phyloP scores from a whole-genome alignment of 768 basidiomycete species.

The Dentipellis fragilis region DNA sequence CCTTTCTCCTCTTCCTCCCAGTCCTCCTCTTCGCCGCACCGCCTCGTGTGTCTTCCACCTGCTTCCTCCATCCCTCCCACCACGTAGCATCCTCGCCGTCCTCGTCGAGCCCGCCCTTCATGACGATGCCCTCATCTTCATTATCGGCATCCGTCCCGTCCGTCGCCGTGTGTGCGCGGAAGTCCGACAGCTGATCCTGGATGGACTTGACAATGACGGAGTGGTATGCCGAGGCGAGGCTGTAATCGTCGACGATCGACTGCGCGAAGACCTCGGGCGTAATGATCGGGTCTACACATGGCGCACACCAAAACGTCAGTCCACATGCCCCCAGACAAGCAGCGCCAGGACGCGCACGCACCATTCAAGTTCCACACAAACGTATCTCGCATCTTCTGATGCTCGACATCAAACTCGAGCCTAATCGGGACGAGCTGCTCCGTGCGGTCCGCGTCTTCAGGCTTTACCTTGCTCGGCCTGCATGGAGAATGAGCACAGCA shows the following conservation, averaged over 20 bases:
- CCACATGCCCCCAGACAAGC: not conserved
- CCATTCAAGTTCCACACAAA: constrained; percentile 97
- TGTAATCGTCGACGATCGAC: constrained; percentile 85
- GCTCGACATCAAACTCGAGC: constrained; percentile 94
- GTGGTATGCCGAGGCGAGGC: constrained; percentile 56
- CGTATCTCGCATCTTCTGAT: constrained; percentile 88
- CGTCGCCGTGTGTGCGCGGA: constrained; percentile 52
- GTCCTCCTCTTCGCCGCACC: constrained; percentile 19
- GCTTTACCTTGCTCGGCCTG: constrained; percentile 52
- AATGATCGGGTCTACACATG: constrained; percentile 66
- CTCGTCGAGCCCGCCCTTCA: constrained; percentile 30
- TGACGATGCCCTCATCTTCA: constrained; percentile 21
- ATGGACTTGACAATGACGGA: constrained; percentile 69
- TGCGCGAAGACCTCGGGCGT: constrained; percentile 88
- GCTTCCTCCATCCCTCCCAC: constrained; percentile 68
- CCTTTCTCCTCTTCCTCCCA: constrained; percentile 13
- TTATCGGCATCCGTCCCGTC: constrained; percentile 35
- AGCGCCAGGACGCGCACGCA: constrained; percentile 24
- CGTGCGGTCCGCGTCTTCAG: constrained; percentile 46
- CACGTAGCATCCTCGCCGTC: constrained; percentile 42
- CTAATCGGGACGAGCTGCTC: constrained; percentile 91
- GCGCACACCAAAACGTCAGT: not conserved
- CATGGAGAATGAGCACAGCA: constrained; percentile 10
- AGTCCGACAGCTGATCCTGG: constrained; percentile 81
- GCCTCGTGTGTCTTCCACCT: constrained; percentile 25